phyloP scores from a whole-genome alignment of 768 basidiomycete species.

The Boletellus ananiceps region DNA sequence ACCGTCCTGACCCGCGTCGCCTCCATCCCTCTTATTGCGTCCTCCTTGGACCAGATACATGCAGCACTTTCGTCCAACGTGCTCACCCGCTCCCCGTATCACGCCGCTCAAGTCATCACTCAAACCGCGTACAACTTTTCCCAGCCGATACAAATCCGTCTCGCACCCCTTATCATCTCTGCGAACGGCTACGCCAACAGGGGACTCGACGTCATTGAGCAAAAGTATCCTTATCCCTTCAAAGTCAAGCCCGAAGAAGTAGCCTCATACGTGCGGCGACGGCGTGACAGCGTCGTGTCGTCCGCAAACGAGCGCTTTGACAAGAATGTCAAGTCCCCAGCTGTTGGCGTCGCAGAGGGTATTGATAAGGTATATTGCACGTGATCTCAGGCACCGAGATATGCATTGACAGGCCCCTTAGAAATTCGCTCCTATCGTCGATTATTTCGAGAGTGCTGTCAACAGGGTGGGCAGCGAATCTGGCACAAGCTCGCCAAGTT shows the following conservation, averaged over 20 bases:
- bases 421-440: slow-evolving; percentile 71
- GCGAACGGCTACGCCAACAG: slow-evolving; percentile 69
- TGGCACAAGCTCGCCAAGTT: slow-evolving; percentile 41
- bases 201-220: slow-evolving; percentile 69
- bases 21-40: slow-evolving; percentile 71
- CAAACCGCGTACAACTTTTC: slow-evolving; percentile 55
- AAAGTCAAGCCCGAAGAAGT: slow-evolving; percentile 70
- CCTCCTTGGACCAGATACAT: slow-evolving; percentile 57
- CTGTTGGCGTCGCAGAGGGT: slow-evolving; percentile 54
- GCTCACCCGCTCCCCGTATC: slow-evolving; percentile 62
- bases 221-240: slow-evolving; percentile 74
- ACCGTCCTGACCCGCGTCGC: slow-evolving; percentile 60
- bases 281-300: slow-evolving; percentile 50
- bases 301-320: slow-evolving; percentile 61
- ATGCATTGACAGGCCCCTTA: slow-evolving; percentile 25
- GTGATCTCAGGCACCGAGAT: slow-evolving; percentile 14
- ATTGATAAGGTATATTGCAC: slow-evolving; percentile 62
- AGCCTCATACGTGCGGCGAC: slow-evolving; percentile 51
- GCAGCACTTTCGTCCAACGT: slow-evolving; percentile 53
- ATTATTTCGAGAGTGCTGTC: slow-evolving; percentile 62
- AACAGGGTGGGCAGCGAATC: slow-evolving; percentile 44
- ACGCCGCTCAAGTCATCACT: slow-evolving; percentile 58
- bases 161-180: slow-evolving; percentile 61
- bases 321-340: slow-evolving; percentile 60
- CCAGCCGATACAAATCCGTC: slow-evolving; percentile 58